phyloP scores from a whole-genome alignment of 352 stramenopile species.

The Globisporangium parvum region DNA sequence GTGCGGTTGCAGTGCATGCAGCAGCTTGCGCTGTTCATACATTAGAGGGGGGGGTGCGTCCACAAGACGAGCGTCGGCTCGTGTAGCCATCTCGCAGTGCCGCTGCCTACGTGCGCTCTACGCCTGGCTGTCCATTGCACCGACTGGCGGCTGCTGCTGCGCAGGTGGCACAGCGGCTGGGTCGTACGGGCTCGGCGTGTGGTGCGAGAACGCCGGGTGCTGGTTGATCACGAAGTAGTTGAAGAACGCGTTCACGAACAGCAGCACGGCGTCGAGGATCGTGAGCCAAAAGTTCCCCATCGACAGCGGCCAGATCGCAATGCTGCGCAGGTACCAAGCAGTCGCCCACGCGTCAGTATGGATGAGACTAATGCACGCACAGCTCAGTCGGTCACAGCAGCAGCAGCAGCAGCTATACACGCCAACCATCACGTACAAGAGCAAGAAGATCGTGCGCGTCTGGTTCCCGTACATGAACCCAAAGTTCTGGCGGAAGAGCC shows the following conservation, averaged over 20 bases:
- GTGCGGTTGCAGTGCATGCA: neutral
- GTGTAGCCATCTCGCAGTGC: neutral
- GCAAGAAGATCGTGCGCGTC: conserved; percentile 81
- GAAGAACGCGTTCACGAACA: conserved; percentile 88
- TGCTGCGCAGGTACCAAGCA: conserved; percentile 17
- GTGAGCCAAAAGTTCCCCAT: conserved; percentile 89
- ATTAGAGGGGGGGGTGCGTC: too few species aligned
- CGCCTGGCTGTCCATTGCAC: conserved; percentile 6
- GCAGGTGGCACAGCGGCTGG: neutral
- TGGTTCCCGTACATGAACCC: conserved; percentile 89
- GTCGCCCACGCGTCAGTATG: neutral
- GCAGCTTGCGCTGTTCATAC: neutral
- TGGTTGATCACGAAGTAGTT: conserved; percentile 89
- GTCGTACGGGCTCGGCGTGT: conserved; percentile 14
- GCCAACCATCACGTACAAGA: conserved; percentile 55
- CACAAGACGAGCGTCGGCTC: neutral
- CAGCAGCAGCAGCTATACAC: neutral
- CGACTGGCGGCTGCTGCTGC: conserved; percentile 7
- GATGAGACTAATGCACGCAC: neutral
- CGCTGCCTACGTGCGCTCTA: neutral
- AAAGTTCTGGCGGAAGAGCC: conserved; percentile 80
- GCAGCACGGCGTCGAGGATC: conserved; percentile 79
- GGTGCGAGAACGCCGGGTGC: conserved; percentile 52
- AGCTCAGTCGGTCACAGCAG: neutral
- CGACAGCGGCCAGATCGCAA: conserved; percentile 86